Percentiles rank a stretch among this genome's conserved stretches.
These are phyloP conservation scores for Agastache rugosa DNA, from an alignment of 257 asterid species.

Conservation along the genomic window DNA sequence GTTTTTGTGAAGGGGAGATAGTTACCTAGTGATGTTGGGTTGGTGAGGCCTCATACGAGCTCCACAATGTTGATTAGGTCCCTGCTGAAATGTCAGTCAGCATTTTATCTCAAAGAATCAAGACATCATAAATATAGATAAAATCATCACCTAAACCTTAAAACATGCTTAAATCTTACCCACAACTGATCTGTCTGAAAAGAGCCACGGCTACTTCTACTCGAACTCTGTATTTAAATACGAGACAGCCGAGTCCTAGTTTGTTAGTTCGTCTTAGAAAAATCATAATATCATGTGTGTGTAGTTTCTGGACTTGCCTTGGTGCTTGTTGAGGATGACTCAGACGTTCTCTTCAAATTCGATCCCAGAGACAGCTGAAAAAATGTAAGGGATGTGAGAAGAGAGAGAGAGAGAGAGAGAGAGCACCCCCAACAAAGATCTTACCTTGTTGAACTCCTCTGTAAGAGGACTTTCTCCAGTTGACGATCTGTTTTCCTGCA, in stretches of 20 bases:
- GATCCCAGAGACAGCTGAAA: slow-evolving; percentile 71
- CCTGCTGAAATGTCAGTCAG: slow-evolving; percentile 61
- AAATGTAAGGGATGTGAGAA: not conserved
- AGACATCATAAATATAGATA: not conserved
- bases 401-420: slow-evolving; percentile 1
- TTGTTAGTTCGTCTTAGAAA: slow-evolving; percentile 5
- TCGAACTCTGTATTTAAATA: slow-evolving; percentile 44
- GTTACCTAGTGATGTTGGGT: slow-evolving; percentile 57
- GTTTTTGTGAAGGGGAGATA: not conserved
- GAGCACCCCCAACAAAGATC: not conserved
- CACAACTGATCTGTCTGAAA: slow-evolving; percentile 52
- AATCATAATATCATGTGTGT: not conserved
- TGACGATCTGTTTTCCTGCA: slow-evolving; percentile 52
- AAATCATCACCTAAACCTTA: not conserved
- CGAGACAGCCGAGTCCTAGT: not conserved
- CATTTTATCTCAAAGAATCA: slow-evolving; percentile 28
- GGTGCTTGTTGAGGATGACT: slow-evolving; percentile 32
- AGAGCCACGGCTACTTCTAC: slow-evolving; percentile 53
- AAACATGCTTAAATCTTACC: slow-evolving; percentile 47
- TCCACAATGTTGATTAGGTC: slow-evolving; percentile 63
- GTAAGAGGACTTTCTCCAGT: slow-evolving; percentile 49
- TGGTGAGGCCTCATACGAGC: slow-evolving; percentile 47
- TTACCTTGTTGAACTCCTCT: slow-evolving; percentile 68
- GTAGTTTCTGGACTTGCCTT: slow-evolving; percentile 51
- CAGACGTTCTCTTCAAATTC: slow-evolving; percentile 43